These are phyloP conservation scores for Camillea tinctor DNA, from an alignment of 2,329 filamentous ascomycete species.

Conservation along the genomic window DNA sequence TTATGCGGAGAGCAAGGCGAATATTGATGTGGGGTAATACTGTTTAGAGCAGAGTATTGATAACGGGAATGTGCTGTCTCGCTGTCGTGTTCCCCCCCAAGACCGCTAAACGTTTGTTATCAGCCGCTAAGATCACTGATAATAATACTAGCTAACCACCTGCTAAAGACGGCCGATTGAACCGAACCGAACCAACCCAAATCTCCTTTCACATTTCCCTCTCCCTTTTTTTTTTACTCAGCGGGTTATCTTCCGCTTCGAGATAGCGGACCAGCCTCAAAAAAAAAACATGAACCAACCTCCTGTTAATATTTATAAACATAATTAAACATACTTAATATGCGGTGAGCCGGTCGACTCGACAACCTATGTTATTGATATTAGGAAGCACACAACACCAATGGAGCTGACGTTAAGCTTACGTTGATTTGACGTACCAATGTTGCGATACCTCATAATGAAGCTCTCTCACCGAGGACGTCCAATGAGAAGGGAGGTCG, in stretches of 20 bases:
- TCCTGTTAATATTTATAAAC: too few relatives aligned
- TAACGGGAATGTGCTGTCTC: constrained; percentile 13
- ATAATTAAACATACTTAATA: too few relatives aligned
- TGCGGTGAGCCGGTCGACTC: too few relatives aligned
- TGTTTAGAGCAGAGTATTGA: background rate
- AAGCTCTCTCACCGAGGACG: too few relatives aligned
- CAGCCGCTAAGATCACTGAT: background rate
- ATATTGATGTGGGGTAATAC: background rate
- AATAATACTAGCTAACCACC: constrained; percentile 6
- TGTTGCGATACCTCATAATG: too few relatives aligned
- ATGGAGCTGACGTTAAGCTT: constrained; percentile 13
- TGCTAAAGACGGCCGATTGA: constrained; percentile 9
- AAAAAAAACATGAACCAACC: too few relatives aligned
- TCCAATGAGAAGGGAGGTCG: constrained; percentile 62
- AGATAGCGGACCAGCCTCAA: too few relatives aligned
- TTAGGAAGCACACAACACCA: too few relatives aligned
- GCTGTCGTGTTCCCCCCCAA: too few relatives aligned
- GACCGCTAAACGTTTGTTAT: background rate
- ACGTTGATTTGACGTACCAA: too few relatives aligned
- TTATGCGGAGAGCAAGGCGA: background rate
- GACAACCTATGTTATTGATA: too few relatives aligned
- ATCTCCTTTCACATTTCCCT: background rate
- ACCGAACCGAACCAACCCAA: constrained; percentile 6
- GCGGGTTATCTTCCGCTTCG: constrained; percentile 24
- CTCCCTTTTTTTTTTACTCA: constrained; percentile 18